A percentile compares a stretch with the other conserved stretches of the same genome.
phyloP scores from a whole-genome alignment of 2,329 filamentous ascomycete species.

The Pseudogymnoascus sp. region DNA sequence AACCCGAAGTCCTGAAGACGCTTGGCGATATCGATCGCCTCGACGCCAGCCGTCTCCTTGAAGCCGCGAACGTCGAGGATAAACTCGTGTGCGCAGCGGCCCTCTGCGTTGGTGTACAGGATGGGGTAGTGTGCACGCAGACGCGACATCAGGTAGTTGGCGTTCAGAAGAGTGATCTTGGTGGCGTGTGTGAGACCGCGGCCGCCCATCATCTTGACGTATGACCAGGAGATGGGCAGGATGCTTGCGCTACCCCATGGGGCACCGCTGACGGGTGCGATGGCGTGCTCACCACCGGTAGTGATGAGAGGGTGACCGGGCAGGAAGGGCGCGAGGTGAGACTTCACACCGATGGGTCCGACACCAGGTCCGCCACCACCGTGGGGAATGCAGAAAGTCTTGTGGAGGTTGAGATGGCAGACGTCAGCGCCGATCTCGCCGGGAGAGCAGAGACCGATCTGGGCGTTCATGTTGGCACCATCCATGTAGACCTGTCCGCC shows the following conservation, averaged over 20 bases:
- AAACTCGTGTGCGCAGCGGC: slow-evolving; percentile 92
- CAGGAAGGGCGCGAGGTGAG: slow-evolving; percentile 68
- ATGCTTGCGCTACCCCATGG: slow-evolving; percentile 86
- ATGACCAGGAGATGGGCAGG: slow-evolving; percentile 88
- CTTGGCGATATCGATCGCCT: slow-evolving; percentile 93
- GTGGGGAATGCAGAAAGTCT: slow-evolving; percentile 98
- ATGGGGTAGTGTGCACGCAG: slow-evolving; percentile 82
- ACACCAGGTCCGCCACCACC: slow-evolving; percentile 90
- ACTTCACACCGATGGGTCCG: slow-evolving; percentile 85
- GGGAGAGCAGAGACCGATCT: slow-evolving; percentile 90
- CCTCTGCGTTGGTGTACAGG: slow-evolving; percentile 84
- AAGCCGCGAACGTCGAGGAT: slow-evolving; percentile 85
- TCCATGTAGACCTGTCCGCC: slow-evolving; percentile 98
- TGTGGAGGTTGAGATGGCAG: slow-evolving; percentile 95
- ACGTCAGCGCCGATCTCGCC: slow-evolving; percentile 94
- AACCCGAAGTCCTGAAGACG: slow-evolving; percentile 95
- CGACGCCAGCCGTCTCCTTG: slow-evolving; percentile 72
- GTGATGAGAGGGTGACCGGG: slow-evolving; percentile 58
- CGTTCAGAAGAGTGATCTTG: slow-evolving; percentile 87
- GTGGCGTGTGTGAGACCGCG: slow-evolving; percentile 81
- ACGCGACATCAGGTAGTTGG: slow-evolving; percentile 89
- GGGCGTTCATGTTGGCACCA: slow-evolving; percentile 96
- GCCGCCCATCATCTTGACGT: slow-evolving; percentile 87
- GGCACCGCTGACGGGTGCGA: slow-evolving; percentile 71
- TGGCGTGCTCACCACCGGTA: slow-evolving; percentile 47